These are phyloP conservation scores for Camellia granthamiana DNA, from an alignment of 148 eudicot genomes.

Conservation along the genomic window DNA sequence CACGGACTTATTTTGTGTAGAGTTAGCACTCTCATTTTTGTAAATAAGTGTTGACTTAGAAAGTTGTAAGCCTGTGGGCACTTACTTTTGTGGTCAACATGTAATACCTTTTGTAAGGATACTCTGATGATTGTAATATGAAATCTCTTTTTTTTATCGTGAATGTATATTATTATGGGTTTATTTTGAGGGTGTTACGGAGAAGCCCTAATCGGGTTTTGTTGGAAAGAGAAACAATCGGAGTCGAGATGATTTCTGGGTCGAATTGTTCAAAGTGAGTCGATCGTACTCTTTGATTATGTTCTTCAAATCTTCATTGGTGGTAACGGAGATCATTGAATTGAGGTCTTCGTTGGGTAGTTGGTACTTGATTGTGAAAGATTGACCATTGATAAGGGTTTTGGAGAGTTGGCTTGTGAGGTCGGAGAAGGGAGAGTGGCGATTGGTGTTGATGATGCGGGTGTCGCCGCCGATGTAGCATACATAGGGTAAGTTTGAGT, in stretches of 20 bases:
- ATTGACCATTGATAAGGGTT: conserved; percentile 33
- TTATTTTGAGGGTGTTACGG: not conserved
- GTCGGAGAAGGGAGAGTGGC: conserved; percentile 42
- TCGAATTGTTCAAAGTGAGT: conserved; percentile 6
- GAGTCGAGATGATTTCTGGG: conserved; percentile 35
- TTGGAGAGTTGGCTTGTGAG: conserved; percentile 54
- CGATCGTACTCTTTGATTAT: conserved; percentile 89
- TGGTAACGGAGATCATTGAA: conserved; percentile 68
- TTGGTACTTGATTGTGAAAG: conserved; percentile 65
- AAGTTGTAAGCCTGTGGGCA: no score
- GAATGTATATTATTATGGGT: no score
- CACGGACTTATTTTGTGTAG: no score
- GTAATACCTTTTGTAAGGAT: no score
- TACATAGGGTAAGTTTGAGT: no score
- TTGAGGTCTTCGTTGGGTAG: conserved; percentile 82
- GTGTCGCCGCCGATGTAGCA: conserved; percentile 91
- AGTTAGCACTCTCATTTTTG: no score
- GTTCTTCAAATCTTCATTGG: conserved; percentile 82
- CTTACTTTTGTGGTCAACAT: no score
- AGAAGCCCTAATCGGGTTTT: conserved; percentile 28
- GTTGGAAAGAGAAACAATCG: conserved; percentile 61
- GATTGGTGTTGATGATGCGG: conserved; percentile 64
- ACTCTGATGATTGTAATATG: no score
- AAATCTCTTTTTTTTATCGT: no score
- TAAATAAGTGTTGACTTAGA: no score